Evolutionary conservation across 1,284 basidiomycete species (phyloP).

Genomic region (Cutaneotrichosporon sp.): DNA sequence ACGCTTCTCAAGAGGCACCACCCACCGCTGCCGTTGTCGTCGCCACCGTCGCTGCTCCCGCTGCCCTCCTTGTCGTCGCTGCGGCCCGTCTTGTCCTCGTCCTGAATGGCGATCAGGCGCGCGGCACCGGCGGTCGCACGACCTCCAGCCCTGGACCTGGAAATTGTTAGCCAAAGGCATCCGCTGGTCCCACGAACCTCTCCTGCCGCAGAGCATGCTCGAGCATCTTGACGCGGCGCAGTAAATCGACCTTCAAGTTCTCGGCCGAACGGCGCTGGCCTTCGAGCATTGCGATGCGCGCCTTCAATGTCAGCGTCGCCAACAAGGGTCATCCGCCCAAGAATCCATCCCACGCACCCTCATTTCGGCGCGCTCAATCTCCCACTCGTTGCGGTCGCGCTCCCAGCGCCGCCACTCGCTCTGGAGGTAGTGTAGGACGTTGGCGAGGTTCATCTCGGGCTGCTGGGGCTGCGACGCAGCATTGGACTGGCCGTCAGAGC

Average conservation of each 20-base stretch:
- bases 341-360: conserved; percentile 64
- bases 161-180: conserved; percentile 7
- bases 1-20: conserved; percentile 9
- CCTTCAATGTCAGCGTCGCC: conserved; percentile 58
- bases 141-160: conserved; percentile 64
- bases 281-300: conserved; percentile 94
- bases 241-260: conserved; percentile 92
- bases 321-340: background rate
- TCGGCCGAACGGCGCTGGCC: conserved; percentile 95
- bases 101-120: conserved; percentile 48
- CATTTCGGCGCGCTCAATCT: conserved; percentile 99
- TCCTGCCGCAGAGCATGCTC: conserved; percentile 94
- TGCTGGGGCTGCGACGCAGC: conserved; percentile 24
- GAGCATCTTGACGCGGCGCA: conserved; percentile 97
- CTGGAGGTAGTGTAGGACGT: conserved; percentile 95
- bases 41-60: conserved; percentile 47
- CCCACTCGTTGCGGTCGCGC: conserved; percentile 98
- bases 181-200: conserved; percentile 61
- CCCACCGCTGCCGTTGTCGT: conserved; percentile 31
- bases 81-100: conserved; percentile 40
- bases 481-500: conserved; percentile 36
- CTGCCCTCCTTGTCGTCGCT: conserved; percentile 50
- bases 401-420: conserved; percentile 97
- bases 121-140: conserved; percentile 37
- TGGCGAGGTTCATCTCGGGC: conserved; percentile 83